Evolutionary conservation across 192 early-diverging fungal genomes (phyloP).

Genomic region (Geranomyces michiganensis): DNA sequence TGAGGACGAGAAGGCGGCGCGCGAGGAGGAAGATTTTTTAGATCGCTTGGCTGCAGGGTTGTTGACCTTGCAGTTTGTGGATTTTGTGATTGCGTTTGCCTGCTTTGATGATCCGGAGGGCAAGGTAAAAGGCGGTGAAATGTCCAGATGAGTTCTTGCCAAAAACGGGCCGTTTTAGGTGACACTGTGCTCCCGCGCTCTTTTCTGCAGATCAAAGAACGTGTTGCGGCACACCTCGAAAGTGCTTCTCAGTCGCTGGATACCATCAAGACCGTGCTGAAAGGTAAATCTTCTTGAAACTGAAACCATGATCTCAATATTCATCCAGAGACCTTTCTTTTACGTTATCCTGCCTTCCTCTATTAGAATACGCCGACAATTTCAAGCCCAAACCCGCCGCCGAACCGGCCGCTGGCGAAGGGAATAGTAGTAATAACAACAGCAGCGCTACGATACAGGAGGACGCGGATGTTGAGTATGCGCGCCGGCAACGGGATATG

Average conservation of each 20-base stretch:
- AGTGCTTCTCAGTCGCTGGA: constrained; percentile 48
- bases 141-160: no score
- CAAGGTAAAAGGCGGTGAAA: constrained; percentile 14
- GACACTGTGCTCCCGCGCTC: neutral
- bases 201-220: constrained; percentile 41
- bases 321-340: no score
- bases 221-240: constrained; percentile 43
- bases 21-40: constrained; percentile 67
- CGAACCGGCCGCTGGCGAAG: neutral
- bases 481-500: constrained; percentile 8
- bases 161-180: constrained; percentile 7
- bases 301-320: no score
- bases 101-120: constrained; percentile 56
- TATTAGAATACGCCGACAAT: constrained; percentile 35
- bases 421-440: no score
- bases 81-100: constrained; percentile 69
- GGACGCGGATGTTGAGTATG: constrained; percentile 7
- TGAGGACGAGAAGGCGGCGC: constrained; percentile 62
- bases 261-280: constrained; percentile 47
- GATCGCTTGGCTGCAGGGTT: constrained; percentile 75
- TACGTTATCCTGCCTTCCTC: neutral
- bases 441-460: neutral
- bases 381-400: constrained; percentile 9
- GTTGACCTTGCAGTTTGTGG: constrained; percentile 64
- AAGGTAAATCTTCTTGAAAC: constrained; percentile 37